phyloP scores from a whole-genome alignment of 2,329 filamentous ascomycete species.

The Aspergillus sp. region DNA sequence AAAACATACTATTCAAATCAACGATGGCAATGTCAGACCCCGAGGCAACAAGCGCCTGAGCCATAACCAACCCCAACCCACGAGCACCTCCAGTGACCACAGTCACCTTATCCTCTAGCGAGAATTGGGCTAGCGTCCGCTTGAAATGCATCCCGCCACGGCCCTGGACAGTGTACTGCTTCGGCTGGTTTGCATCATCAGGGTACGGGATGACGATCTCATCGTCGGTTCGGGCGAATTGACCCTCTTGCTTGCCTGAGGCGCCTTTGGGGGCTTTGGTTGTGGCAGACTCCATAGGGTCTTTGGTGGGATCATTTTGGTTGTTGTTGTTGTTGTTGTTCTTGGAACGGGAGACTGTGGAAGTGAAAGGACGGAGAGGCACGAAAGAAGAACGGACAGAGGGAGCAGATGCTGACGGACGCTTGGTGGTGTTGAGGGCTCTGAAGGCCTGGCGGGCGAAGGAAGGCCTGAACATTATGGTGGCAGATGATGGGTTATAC shows the following conservation, averaged over 20 bases:
- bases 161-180: slow-evolving; percentile 61
- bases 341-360: slow-evolving; percentile 17
- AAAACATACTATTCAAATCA: slow-evolving; percentile 73
- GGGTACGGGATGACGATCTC: slow-evolving; percentile 72
- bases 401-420: slow-evolving; percentile 12
- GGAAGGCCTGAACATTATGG: slow-evolving; percentile 22
- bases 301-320: slow-evolving; percentile 15
- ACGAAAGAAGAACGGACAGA: slow-evolving; percentile 14
- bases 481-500: not conserved
- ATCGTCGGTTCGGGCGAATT: slow-evolving; percentile 72
- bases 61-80: slow-evolving; percentile 85
- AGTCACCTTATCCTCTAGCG: slow-evolving; percentile 72
- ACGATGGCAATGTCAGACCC: slow-evolving; percentile 87
- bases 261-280: slow-evolving; percentile 24
- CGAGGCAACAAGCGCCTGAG: slow-evolving; percentile 78
- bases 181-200: slow-evolving; percentile 62
- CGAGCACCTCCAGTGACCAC: slow-evolving; percentile 86
- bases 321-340: slow-evolving; percentile 19
- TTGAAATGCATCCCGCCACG: slow-evolving; percentile 74
- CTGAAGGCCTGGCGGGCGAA: slow-evolving; percentile 20
- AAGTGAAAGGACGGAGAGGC: slow-evolving; percentile 22
- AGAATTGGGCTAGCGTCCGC: slow-evolving; percentile 77
- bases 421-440: slow-evolving; percentile 13
- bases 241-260: slow-evolving; percentile 47
- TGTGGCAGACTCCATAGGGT: slow-evolving; percentile 20